Evolutionary conservation across 2,329 filamentous ascomycete genomes (phyloP), one percentile per base, ranked within the genome.

Genomic region (Penicillium sp.): DNA sequence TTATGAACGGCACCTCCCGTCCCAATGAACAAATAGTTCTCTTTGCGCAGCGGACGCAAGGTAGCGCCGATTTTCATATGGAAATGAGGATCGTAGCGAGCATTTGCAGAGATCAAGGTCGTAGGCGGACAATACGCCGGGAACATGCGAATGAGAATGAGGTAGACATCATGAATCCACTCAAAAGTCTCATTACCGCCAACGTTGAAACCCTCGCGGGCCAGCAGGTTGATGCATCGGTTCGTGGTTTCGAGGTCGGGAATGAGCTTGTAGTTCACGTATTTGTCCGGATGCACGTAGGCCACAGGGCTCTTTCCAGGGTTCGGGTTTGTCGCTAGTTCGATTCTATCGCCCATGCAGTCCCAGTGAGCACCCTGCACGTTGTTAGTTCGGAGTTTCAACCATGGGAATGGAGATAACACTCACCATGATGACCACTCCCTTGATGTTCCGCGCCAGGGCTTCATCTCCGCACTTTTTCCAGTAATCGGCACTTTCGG

Each of bases 131-230:
- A 86, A n/a, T 73, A 75, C 2, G 63, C 57, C 0, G 85, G 85
- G 57, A 88, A 88, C 85, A 89, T 88, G 48, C 84, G 77, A 63
- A 88, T 85, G 8, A 88, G 73, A 50, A 88, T 80, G 3, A 88
- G 77, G 63, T 83, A 88, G 0, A 83, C 86, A 67, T 89, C 86
- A 72, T 89, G 85, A 64, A 88, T 88, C 85, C 85, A 88, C 63
- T 88, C 81, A 57, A 88, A 88, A 0, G 63, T 74, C 0, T 75
- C 60, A 62, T 87, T 84, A 1, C 67, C 70, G 4, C 68, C 63
- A 1, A 77, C 81, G 30, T 81, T 73, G 68, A 87, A 81, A 8
- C 84, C 83, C 1, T 76, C 74, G 2, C 65, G 63, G 4, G 68
- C 57, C 2, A 88, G 74, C 46, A 82, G 69, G 0, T 68, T 58